A percentile compares a stretch with the other conserved stretches of the same genome.
phyloP scores from a whole-genome alignment of 345 rosid genomes.

The Eutrema japonicum region DNA sequence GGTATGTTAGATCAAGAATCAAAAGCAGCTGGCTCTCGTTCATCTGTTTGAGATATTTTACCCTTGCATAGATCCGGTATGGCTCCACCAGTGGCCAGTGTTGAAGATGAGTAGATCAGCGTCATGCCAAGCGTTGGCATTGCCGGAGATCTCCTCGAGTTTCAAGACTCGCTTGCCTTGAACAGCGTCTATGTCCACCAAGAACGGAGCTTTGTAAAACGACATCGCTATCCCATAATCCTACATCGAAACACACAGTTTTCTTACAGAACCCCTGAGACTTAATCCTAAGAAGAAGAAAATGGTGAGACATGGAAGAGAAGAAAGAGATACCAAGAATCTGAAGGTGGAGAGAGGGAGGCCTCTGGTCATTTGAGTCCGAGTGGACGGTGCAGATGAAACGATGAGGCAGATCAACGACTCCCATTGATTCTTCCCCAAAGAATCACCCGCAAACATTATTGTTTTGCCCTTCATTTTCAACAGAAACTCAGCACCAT shows the following conservation, averaged over 20 bases:
- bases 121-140: slow-evolving; percentile 66
- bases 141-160: slow-evolving; percentile 71
- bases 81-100: slow-evolving; percentile 99
- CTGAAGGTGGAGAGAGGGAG: slow-evolving; percentile 76
- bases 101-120: slow-evolving; percentile 79
- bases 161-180: slow-evolving; percentile 75
- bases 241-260: slow-evolving; percentile 46
- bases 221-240: slow-evolving; percentile 72
- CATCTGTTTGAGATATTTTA: slow-evolving; percentile 8
- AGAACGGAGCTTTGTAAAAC: slow-evolving; percentile 75
- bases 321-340: slow-evolving; percentile 59
- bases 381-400: slow-evolving; percentile 58
- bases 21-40: too few species aligned
- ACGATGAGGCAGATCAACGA: slow-evolving; percentile 76
- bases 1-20: too few species aligned
- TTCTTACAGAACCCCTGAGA: background rate
- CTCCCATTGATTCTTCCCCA: slow-evolving; percentile 92
- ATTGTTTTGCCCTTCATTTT: slow-evolving; percentile 75
- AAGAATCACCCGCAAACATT: slow-evolving; percentile 95
- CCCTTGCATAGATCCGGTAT: slow-evolving; percentile 79
- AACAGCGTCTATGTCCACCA: slow-evolving; percentile 78
- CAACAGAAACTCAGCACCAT: slow-evolving; percentile 68
- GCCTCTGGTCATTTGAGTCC: slow-evolving; percentile 67
- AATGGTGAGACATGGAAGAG: background rate
- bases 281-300: background rate